Percentiles rank a stretch among this genome's conserved stretches.
Evolutionary conservation across 2,329 filamentous ascomycete species (phyloP).

Genomic region (Penicillium expansum): DNA sequence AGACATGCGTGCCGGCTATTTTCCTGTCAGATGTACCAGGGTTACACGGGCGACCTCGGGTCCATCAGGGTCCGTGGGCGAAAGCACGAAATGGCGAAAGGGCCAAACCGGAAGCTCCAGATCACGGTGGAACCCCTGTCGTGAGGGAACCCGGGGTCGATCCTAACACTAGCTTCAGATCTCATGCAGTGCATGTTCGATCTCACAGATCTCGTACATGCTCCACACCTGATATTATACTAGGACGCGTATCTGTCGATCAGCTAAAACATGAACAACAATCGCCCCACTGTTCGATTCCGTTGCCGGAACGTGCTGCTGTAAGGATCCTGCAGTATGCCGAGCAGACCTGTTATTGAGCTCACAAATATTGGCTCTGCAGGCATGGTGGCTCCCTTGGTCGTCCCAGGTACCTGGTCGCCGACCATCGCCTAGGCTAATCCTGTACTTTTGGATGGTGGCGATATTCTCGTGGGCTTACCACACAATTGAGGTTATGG

Average conservation of each 20-base stretch:
- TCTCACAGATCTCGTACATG: slow-evolving; percentile 19
- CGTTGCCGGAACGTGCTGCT: slow-evolving; percentile 20
- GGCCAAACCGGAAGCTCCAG: slow-evolving; percentile 6
- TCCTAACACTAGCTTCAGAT: slow-evolving; percentile 22
- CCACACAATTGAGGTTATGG: slow-evolving; percentile 11
- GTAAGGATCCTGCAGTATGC: slow-evolving; percentile 22
- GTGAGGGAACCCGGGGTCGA: slow-evolving; percentile 9
- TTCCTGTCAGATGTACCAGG: slow-evolving; percentile 5
- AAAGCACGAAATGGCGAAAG: slow-evolving; percentile 8
- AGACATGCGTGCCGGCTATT: slow-evolving; percentile 17
- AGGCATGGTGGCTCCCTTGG: slow-evolving; percentile 13
- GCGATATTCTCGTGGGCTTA: slow-evolving; percentile 11
- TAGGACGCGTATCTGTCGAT: slow-evolving; percentile 3
- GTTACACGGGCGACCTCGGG: background rate
- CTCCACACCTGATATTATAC: background rate
- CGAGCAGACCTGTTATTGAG: slow-evolving; percentile 9
- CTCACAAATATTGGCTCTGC: slow-evolving; percentile 11
- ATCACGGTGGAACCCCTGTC: slow-evolving; percentile 8
- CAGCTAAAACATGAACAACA: background rate
- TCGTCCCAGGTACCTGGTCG: slow-evolving; percentile 17
- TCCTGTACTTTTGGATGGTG: slow-evolving; percentile 22
- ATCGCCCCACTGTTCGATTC: slow-evolving; percentile 13
- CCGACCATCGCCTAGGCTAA: slow-evolving; percentile 12
- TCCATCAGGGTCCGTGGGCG: background rate
- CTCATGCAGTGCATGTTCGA: slow-evolving; percentile 19